These are phyloP conservation scores for Polytrichum commune DNA, from an alignment of 225 moss, liverwort and hornwort species.

Conservation along the genomic window DNA sequence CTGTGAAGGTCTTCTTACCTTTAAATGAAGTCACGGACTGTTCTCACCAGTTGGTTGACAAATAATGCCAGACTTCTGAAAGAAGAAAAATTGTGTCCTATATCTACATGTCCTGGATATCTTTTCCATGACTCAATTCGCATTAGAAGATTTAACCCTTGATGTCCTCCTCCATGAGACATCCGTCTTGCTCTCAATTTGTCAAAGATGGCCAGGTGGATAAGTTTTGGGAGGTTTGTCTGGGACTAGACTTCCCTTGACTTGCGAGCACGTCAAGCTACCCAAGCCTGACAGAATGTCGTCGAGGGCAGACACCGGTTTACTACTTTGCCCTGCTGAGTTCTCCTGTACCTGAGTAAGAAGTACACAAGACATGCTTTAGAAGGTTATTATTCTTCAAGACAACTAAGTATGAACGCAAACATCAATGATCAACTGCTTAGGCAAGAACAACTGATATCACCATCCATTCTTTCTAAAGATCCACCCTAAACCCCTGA, in stretches of 20 bases:
- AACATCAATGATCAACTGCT: neutral
- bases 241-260: conserved; percentile 46
- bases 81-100: too few species aligned
- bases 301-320: conserved; percentile 51
- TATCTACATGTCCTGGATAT: too few species aligned
- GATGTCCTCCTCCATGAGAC: too few species aligned
- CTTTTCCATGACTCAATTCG: too few species aligned
- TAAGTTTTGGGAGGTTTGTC: conserved; percentile 1
- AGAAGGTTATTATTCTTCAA: neutral
- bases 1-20: too few species aligned
- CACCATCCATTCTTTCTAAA: neutral
- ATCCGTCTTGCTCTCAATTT: too few species aligned
- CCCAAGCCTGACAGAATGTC: conserved; percentile 73
- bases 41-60: too few species aligned
- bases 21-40: too few species aligned
- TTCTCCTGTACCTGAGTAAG: conserved; percentile 19
- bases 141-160: too few species aligned
- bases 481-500: neutral
- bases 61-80: too few species aligned
- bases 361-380: neutral
- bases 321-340: conserved; percentile 11
- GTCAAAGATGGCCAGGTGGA: too few species aligned
- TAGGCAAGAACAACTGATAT: neutral
- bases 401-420: neutral
- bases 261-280: conserved; percentile 70